These are phyloP conservation scores for Pugionium cornutum DNA, from an alignment of 345 rosid genomes.

Conservation along the genomic window DNA sequence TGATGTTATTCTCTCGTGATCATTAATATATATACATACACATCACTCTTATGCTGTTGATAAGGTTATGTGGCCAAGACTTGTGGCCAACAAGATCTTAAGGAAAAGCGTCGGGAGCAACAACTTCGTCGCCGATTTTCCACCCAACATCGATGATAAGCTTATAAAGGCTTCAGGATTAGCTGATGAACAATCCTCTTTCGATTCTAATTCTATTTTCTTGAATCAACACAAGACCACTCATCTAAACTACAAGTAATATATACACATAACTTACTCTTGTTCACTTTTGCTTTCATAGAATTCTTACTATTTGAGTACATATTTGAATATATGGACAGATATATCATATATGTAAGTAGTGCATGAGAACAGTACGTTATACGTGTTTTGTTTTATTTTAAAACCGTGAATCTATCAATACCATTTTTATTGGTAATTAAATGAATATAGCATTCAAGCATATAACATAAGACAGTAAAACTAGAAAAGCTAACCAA, in stretches of 20 bases:
- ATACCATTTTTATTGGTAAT: no score
- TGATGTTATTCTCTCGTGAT: background rate
- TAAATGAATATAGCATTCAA: no score
- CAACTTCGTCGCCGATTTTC: constrained; percentile 78
- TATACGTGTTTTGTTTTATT: no score
- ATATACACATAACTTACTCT: background rate
- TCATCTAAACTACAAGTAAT: constrained; percentile 55
- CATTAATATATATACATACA: constrained; percentile 7
- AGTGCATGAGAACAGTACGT: no score
- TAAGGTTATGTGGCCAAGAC: constrained; percentile 79
- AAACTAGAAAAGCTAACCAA: no score
- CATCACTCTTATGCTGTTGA: background rate
- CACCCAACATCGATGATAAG: constrained; percentile 38
- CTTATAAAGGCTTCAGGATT: constrained; percentile 40
- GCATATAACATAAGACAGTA: no score
- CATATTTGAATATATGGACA: no score
- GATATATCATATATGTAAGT: no score
- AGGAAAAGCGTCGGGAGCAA: constrained; percentile 63
- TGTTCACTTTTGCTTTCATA: background rate
- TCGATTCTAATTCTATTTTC: constrained; percentile 37
- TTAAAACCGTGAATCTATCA: no score
- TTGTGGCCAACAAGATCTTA: constrained; percentile 69
- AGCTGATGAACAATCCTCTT: constrained; percentile 34
- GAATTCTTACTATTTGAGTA: no score
- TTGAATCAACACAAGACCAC: constrained; percentile 42